phyloP scores from a whole-genome alignment of 257 asterid species.

The Solanum commersonii region DNA sequence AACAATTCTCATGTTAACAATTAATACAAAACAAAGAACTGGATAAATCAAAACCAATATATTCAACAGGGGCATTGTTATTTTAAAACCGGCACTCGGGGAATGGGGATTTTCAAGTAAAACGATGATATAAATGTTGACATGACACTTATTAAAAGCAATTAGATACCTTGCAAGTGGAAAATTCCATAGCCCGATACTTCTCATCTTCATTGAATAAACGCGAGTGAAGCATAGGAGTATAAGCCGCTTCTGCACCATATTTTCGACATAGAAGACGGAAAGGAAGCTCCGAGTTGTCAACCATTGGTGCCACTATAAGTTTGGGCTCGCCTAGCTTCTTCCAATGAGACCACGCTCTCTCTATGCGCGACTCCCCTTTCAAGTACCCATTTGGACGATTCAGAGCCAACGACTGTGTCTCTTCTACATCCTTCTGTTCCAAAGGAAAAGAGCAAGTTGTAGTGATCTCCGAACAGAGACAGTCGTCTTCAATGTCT shows the following conservation, averaged over 20 bases:
- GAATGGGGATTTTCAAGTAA: neutral
- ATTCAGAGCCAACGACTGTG: constrained; percentile 9
- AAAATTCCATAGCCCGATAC: constrained; percentile 70
- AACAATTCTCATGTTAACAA: neutral
- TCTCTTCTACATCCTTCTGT: neutral
- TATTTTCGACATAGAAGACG: constrained; percentile 89
- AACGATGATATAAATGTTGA: neutral
- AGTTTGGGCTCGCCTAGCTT: constrained; percentile 64
- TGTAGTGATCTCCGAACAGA: constrained; percentile 27
- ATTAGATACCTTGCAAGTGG: constrained; percentile 62
- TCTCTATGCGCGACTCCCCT: constrained; percentile 63
- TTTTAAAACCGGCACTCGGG: neutral
- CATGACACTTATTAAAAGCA: neutral
- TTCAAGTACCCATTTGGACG: constrained; percentile 53
- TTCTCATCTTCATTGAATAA: constrained; percentile 70
- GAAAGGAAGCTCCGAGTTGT: constrained; percentile 94
- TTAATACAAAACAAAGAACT: neutral
- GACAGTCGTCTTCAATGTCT: constrained; percentile 20
- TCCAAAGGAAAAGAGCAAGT: constrained; percentile 2
- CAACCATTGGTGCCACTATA: constrained; percentile 94
- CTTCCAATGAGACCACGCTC: constrained; percentile 94
- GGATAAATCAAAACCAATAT: neutral
- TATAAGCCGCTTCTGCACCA: constrained; percentile 95
- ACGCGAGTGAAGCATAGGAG: constrained; percentile 96
- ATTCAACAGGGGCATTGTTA: neutral